Base-by-base conservation (phyloP, 441 rosid genomes). In the Geranium incanum region DNA sequence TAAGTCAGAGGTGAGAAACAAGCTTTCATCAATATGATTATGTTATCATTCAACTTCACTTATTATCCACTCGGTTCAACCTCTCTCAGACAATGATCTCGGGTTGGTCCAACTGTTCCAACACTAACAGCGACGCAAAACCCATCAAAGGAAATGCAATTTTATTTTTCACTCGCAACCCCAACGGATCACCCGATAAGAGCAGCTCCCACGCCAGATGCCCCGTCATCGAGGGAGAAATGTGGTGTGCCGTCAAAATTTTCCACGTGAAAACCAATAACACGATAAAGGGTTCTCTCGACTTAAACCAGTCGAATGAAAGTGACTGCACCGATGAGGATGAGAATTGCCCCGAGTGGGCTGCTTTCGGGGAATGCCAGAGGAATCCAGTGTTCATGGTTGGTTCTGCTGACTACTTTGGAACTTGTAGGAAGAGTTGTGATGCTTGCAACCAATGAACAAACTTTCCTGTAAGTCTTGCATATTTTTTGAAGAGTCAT, bases 381-480 rank as follows among this genome's bases (percentile, higher is more conserved):
- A 92, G 79, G 76, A 95, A 95, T 72, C 91, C 97, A 6, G 84
- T 95, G 16, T 95, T 76, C 83, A 92, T 95, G 99, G 75, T 85
- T 36, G 98, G 99, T 66, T 85, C 98, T 50, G 89, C 93, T 15
- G 97, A 92, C 81, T 90, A 95, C 81, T 92, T 75, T 0, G 98
- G 99, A 59, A 86, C 98, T 0, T 95, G 98, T 78, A 85, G 91
- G 82, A 95, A 86, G 86, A 95, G 98, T 75, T 95, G 99, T 68
- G 79, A 86, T 28, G 89, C 86, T 15, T 90, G 99, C 79, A 88
- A 23, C 36, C 23, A 62, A 28, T 62, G 66, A 62, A 3, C 37
- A 62, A 62, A 23, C 64, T 57, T 18, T 6, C 66, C 5, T 62
- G 66, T 62, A 62, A 62, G 23, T 62, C 33, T 62, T 9, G 9